phyloP scores from a whole-genome alignment of 1,284 basidiomycete species.

The Melampsora larici-populina region DNA sequence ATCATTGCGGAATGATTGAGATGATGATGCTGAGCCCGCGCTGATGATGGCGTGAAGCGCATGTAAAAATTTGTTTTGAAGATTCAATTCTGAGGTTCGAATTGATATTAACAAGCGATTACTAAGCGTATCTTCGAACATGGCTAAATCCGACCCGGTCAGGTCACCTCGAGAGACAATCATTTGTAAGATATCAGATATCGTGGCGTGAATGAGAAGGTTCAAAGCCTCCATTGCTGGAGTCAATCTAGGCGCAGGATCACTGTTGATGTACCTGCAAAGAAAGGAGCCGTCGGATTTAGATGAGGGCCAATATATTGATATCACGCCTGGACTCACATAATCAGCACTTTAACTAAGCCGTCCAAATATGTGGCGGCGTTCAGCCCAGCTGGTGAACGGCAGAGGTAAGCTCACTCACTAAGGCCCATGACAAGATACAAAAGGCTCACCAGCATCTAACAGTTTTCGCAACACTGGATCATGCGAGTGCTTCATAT shows the following conservation, averaged over 20 bases:
- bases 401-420: not conserved
- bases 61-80: slow-evolving; percentile 88
- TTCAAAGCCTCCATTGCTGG: slow-evolving; percentile 65
- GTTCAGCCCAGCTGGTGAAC: slow-evolving; percentile 16
- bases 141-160: slow-evolving; percentile 62
- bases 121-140: slow-evolving; percentile 68
- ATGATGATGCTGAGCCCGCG: slow-evolving; percentile 51
- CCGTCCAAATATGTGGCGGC: slow-evolving; percentile 66
- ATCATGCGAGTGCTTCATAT: slow-evolving; percentile 65
- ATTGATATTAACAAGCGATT: slow-evolving; percentile 72
- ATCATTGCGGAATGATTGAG: slow-evolving; percentile 29
- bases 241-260: slow-evolving; percentile 61
- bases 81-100: slow-evolving; percentile 67
- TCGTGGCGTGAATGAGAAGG: slow-evolving; percentile 66
- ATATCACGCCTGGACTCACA: slow-evolving; percentile 5
- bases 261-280: slow-evolving; percentile 59
- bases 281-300: not conserved
- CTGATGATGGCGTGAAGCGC: slow-evolving; percentile 80
- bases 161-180: slow-evolving; percentile 76
- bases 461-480: slow-evolving; percentile 57
- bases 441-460: slow-evolving; percentile 63
- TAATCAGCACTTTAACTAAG: slow-evolving; percentile 24
- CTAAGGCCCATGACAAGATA: slow-evolving; percentile 47
- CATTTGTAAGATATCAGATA: slow-evolving; percentile 76
- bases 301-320: not conserved